Conservation (phyloP, 1,139 yeast genomes). For the Hansenula sp. region DNA sequence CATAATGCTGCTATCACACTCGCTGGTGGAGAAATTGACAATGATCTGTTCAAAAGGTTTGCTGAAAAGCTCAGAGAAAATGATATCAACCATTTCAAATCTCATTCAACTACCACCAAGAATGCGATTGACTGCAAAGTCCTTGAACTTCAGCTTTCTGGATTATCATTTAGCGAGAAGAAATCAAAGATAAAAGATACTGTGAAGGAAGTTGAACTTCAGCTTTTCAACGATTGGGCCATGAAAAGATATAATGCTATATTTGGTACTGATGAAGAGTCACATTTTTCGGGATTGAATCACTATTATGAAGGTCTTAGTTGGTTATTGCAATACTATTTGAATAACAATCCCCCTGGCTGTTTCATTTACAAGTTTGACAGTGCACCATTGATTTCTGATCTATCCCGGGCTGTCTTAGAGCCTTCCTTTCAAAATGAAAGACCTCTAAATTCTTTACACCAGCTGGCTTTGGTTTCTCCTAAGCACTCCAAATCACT, state of each 20-base stretch:
- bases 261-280: background rate
- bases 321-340: constrained; percentile 15
- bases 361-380: constrained; percentile 7
- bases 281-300: background rate
- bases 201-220: constrained; percentile 2
- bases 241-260: background rate
- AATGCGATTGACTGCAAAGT: background rate
- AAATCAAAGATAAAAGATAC: background rate
- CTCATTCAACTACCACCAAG: background rate
- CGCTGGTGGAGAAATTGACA: background rate
- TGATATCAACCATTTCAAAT: constrained; percentile 5
- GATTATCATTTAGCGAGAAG: constrained; percentile 8
- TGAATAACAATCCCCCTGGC: background rate
- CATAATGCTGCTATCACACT: background rate
- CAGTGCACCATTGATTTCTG: constrained; percentile 11
- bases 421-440: no score
- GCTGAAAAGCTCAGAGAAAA: background rate
- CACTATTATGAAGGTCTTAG: constrained; percentile 10
- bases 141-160: constrained; percentile 4
- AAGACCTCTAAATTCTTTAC: background rate
- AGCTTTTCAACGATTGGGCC: constrained; percentile 7
- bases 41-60: background rate
- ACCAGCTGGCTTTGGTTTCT: background rate
- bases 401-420: constrained; percentile 3
- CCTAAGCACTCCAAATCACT: background rate